Evolutionary conservation across 495 filamentous ascomycete species (phyloP), one percentile per base, ranked within the genome.

Genomic region (Hamigera avellanea): DNA sequence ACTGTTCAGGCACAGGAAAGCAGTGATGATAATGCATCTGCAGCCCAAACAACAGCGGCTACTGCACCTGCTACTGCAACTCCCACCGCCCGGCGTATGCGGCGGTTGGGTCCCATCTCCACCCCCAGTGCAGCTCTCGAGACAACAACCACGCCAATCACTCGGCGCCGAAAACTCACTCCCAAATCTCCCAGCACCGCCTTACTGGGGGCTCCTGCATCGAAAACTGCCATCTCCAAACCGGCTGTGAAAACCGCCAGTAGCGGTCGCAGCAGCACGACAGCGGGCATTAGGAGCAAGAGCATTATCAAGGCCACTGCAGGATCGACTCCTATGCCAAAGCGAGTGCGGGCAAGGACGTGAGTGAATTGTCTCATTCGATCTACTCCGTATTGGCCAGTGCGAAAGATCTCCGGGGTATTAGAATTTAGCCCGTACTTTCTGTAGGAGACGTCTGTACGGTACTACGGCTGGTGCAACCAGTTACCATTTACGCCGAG

Each of bases 281-380:
- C 28, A 6, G 9, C n/a, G 28, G 28, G 44, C 1, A 29, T 32
- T 1, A 56, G 53, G 41, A 59, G 53, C 32, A 49, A 54, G 42
- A 60, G 41, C 40, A 39, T 57, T 36, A 33, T 60, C 31, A 49
- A 61, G 44, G 42, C 56, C 14, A 53, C 51, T 37, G 62, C 62
- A 14, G 64, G 61, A 23, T 62, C 59, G 32, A 68, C 61, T 0
- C 62, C 61, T 18, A 57, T 60, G 40, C 55, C 60, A 39, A 53
- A 50, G 14, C 56, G 62, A 25, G 45, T 68, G 29, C 60, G 64
- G 21, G 51, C 53, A 10, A 44, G 59, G 34, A 32, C 50, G 29
- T 62, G 37, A 55, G 40, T 7, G 12, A 7, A 26, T 26, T 12
- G 25, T n/a, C n/a, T n/a, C n/a, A n/a, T n/a, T n/a, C n/a, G n/a